Conservation (phyloP, 2,329 filamentous ascomycete species). For the Daldinia eschscholtzii region DNA sequence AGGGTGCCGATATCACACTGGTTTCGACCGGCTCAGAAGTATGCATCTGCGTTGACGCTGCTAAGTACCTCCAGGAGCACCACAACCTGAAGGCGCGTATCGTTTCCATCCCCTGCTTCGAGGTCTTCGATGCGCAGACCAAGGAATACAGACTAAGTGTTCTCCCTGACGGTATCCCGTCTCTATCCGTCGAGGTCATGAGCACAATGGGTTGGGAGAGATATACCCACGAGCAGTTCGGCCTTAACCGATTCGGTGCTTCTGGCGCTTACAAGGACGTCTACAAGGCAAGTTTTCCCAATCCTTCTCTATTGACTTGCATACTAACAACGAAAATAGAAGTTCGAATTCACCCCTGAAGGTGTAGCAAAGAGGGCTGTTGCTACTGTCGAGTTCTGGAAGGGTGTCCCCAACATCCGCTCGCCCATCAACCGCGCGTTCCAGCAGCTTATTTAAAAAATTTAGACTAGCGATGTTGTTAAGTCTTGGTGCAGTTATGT, state of each 20-base stretch:
- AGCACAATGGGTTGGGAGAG: conserved; percentile 98
- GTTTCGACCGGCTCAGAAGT: conserved; percentile 98
- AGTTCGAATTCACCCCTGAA: conserved; percentile 99
- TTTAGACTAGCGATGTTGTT: conserved; percentile 28
- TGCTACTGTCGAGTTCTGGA: conserved; percentile 96
- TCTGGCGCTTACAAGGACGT: conserved; percentile 98
- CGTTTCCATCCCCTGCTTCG: conserved; percentile 95
- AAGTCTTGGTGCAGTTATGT: conserved; percentile 36
- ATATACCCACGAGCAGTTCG: conserved; percentile 99
- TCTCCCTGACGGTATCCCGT: conserved; percentile 92
- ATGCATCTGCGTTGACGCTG: conserved; percentile 90
- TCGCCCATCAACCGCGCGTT: conserved; percentile 98
- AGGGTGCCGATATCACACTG: conserved; percentile 87
- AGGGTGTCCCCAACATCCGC: conserved; percentile 88
- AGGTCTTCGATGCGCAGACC: conserved; percentile 93
- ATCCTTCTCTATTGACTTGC: conserved; percentile 30
- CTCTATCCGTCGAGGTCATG: conserved; percentile 96
- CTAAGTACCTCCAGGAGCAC: conserved; percentile 90
- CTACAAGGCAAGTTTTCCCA: conserved; percentile 77
- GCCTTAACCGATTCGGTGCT: conserved; percentile 98
- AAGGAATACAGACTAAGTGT: conserved; percentile 96
- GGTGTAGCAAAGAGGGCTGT: conserved; percentile 95
- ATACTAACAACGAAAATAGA: conserved; percentile 69
- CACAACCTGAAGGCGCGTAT: conserved; percentile 89
- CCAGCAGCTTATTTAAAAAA: conserved; percentile 88